Conservation (phyloP, 805 yeast species). For the Candida argentea region DNA sequence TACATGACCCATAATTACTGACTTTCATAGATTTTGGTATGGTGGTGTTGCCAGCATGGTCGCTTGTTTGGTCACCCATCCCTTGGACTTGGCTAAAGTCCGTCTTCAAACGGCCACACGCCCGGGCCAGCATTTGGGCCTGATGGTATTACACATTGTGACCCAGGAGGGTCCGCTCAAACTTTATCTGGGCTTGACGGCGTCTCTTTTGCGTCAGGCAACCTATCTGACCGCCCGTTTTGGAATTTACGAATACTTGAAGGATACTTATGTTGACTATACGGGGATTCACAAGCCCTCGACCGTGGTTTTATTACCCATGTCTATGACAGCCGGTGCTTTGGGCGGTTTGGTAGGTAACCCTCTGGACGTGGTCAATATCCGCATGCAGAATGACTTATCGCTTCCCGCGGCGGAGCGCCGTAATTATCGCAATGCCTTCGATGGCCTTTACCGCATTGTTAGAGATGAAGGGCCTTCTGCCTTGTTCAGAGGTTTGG, state of each 20-base stretch:
- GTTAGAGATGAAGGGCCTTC: constrained; percentile 46
- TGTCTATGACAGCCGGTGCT: constrained; percentile 81
- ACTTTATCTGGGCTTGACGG: constrained; percentile 74
- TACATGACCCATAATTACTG: no score
- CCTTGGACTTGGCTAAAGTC: constrained; percentile 79
- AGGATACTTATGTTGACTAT: constrained; percentile 37
- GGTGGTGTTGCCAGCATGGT: constrained; percentile 63
- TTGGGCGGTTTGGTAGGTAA: constrained; percentile 81
- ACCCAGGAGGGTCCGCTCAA: constrained; percentile 57
- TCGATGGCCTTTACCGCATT: constrained; percentile 64
- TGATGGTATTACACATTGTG: constrained; percentile 52
- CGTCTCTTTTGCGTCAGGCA: constrained; percentile 75
- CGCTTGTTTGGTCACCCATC: constrained; percentile 66
- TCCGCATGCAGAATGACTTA: constrained; percentile 86
- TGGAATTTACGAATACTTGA: constrained; percentile 74
- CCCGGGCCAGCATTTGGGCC: constrained; percentile 53
- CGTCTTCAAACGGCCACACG: constrained; percentile 68
- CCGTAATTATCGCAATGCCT: constrained; percentile 66
- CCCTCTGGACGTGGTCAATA: constrained; percentile 80
- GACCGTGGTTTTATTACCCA: constrained; percentile 52
- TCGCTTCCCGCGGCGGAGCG: constrained; percentile 53
- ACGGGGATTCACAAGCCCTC: constrained; percentile 39
- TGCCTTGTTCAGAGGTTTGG: constrained; percentile 62
- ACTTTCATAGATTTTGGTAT: constrained; percentile 43
- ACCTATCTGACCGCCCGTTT: constrained; percentile 82